Evolutionary conservation across 306 rosid genomes (phyloP), one percentile per base, ranked within the genome.

Genomic region (Prunus padus): DNA sequence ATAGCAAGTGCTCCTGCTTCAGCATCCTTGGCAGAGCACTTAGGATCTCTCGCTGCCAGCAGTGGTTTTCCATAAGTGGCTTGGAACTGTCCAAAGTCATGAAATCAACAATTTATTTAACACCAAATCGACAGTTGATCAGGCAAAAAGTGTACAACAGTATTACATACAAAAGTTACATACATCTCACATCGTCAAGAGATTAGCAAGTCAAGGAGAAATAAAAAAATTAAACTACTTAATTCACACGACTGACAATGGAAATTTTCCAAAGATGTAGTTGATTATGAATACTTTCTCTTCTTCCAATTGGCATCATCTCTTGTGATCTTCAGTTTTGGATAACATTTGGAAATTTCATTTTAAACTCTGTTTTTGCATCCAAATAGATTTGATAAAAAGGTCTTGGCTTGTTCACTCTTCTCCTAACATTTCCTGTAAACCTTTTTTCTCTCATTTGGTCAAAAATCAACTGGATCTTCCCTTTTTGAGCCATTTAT

Each of bases 1-100:
- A 95, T 95, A 20, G 98, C 98, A 63, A 95, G 98, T 61, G 89
- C 97, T 67, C 98, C 98, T 26, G 96, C 97, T 87, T 95, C 98
- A 66, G 98, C 98, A 81, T 95, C 98, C 88, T 88, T 95, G 52
- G 98, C 93, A 69, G 98, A 90, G 80, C 98, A 95, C 82, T 95
- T 95, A 20, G 98, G 86, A 86, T 95, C 98, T 83, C 96, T 92
- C 69, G 98, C 90, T 46, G 97, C 96, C 73, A 92, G 68, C 75
- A 95, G 91, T 52, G 98, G 97, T 84, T 95, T 95, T 79, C 98
- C 98, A 71, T 92, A 95, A 46, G 91, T 85, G 28, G 93, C 81
- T 86, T 95, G 98, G 89, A 95, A 95, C 98, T 95, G 90, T 87
- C 83, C 57, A 79, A 75, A 76, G 73, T 30, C 79, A 77, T 33